phyloP scores from a whole-genome alignment of 352 stramenopile species.

The Blastocystis sp. region DNA sequence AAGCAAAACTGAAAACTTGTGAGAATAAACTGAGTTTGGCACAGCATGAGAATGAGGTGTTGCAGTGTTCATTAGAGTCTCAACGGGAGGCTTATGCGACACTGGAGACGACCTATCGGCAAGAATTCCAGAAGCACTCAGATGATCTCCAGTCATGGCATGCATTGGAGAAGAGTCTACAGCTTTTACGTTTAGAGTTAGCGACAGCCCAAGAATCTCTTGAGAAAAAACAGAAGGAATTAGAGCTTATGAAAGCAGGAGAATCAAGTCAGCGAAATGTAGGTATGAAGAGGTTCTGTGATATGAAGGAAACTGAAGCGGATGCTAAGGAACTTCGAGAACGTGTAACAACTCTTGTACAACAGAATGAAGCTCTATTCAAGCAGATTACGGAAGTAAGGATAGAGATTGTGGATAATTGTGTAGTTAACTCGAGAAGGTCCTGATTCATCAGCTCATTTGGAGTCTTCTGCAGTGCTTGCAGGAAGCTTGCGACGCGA shows the following conservation, averaged over 20 bases:
- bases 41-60: conserved; percentile 24
- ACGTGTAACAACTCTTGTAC: background rate
- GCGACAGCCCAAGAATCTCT: background rate
- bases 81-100: background rate
- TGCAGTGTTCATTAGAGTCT: background rate
- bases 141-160: background rate
- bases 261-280: background rate
- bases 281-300: background rate
- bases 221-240: background rate
- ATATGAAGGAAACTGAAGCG: background rate
- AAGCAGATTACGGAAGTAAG: conserved; percentile 12
- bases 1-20: background rate
- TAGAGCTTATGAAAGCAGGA: background rate
- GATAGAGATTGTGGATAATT: background rate
- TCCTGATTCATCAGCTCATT: background rate
- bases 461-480: background rate
- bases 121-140: conserved; percentile 45
- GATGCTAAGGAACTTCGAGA: background rate
- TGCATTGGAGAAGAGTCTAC: conserved; percentile 14
- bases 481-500: conserved; percentile 20
- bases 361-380: conserved; percentile 56
- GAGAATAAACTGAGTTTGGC: background rate
- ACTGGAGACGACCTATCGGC: conserved; percentile 32
- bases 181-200: background rate
- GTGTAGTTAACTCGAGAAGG: conserved; percentile 6